Base-by-base conservation (phyloP, 2,329 filamentous ascomycete species). In the Colletotrichum viniferum region DNA sequence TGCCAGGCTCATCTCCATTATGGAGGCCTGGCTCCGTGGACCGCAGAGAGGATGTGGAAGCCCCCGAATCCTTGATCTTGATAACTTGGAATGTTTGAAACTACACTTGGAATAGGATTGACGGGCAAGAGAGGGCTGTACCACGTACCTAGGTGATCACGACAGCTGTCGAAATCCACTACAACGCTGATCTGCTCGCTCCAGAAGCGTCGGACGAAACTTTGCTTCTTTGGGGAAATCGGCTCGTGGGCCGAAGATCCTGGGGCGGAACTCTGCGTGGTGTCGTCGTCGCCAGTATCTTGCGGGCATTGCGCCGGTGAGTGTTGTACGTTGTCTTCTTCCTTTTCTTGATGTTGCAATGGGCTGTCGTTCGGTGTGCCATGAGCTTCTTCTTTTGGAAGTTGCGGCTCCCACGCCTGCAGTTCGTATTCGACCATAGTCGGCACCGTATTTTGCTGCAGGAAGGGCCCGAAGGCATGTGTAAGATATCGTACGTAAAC, bases 61-160 rank as follows among this genome's bases (percentile, higher is more conserved):
- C 10, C 55, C 28, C 74, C 71, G 28, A 67, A 56, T 32, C 10
- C 43, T 16, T 26, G 52, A 61, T 58, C 18, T 68, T 18, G 18
- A 26, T 18, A 7, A 16, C 12, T 12, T 32, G 36, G 14, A 5
- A 28, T 30, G 28, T 36, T n/a, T 58, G 43, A 73, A 48, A 61
- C 55, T n/a, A 6, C 34, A 58, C 43, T 52, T 26, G 52, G 61
- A 52, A 30, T 16, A 28, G 48, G 5, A 5, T 61, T 61, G 55
- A 77, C 48, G 52, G 36, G 69, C 55, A 55, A 28, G 69, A 70
- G 34, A 67, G 9, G 86, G 69, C 85, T 43, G 34, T n/a, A 48
- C 6, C 10, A 66, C 76, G 16, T 77, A 91, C 90, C 90, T 56
- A 92, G 79, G 82, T 92, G 89, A 79, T 92, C 90, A 81, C 90